Percentiles rank a stretch among this genome's conserved stretches.
Evolutionary conservation across 495 filamentous ascomycete genomes (phyloP).

Genomic region (Penicillium canescens): DNA sequence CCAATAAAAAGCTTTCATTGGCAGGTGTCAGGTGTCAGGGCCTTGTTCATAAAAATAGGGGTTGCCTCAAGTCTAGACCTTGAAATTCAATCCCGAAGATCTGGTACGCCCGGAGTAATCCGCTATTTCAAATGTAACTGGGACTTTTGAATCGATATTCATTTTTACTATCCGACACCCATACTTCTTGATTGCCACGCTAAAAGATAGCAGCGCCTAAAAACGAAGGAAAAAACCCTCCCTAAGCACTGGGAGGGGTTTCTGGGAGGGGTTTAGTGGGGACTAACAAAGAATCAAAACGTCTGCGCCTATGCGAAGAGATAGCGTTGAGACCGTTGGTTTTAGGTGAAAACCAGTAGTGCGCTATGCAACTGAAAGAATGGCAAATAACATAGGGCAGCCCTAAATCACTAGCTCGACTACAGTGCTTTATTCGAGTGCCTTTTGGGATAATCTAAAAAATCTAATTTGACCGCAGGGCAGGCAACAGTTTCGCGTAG

Average conservation of each 20-base stretch:
- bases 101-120: constrained; percentile 1
- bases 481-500: neutral
- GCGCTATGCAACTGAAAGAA: neutral
- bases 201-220: constrained; percentile 3
- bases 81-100: neutral
- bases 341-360: neutral
- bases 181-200: neutral
- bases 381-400: neutral
- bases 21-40: neutral
- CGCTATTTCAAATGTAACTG: constrained; percentile 1
- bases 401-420: neutral
- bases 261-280: neutral
- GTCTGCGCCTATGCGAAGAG: neutral
- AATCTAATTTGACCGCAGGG: neutral
- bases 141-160: neutral
- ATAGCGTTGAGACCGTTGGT: neutral
- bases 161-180: neutral
- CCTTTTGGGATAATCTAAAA: neutral
- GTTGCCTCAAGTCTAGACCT: constrained; percentile 2
- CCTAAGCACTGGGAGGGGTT: neutral
- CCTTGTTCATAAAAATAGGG: neutral
- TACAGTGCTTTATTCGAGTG: constrained; percentile 2
- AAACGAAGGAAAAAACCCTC: neutral
- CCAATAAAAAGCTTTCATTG: constrained; percentile 4
- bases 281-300: constrained; percentile 4